phyloP scores from a whole-genome alignment of 352 stramenopile genomes.

The Pythium folliculosum region DNA sequence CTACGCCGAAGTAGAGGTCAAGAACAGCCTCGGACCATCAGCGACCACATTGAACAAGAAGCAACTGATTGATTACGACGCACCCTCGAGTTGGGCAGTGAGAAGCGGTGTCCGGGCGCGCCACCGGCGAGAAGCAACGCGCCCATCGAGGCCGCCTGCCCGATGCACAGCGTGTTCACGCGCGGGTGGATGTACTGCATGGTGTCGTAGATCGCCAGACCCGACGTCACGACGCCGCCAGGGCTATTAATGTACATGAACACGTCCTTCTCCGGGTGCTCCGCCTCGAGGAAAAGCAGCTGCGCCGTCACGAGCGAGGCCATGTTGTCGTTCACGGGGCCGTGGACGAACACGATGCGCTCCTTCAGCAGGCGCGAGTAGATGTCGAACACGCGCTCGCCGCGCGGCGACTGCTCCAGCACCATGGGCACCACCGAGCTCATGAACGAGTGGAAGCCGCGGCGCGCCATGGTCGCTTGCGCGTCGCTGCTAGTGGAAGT shows the following conservation, averaged over 20 bases:
- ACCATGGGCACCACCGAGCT: constrained; percentile 92
- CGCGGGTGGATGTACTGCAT: constrained; percentile 98
- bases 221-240: constrained; percentile 95
- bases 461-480: constrained; percentile 29
- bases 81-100: constrained; percentile 94
- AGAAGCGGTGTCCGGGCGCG: constrained; percentile 85
- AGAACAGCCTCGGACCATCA: too few relatives aligned
- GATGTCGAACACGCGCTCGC: constrained; percentile 97
- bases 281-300: constrained; percentile 95
- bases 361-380: constrained; percentile 98
- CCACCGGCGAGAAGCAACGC: constrained; percentile 94
- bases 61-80: constrained; percentile 8
- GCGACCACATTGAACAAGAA: background rate
- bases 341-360: constrained; percentile 97
- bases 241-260: constrained; percentile 99
- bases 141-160: constrained; percentile 96
- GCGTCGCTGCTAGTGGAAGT: background rate
- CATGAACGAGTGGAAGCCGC: constrained; percentile 54
- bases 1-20: constrained; percentile 24
- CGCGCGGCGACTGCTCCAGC: constrained; percentile 90
- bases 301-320: constrained; percentile 83
- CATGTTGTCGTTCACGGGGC: constrained; percentile 90
- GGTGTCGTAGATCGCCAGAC: constrained; percentile 98
- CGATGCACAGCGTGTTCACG: constrained; percentile 98
- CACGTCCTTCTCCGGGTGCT: constrained; percentile 97